Base-by-base conservation (phyloP, 441 rosid species). In the Macaranga tanarius region DNA sequence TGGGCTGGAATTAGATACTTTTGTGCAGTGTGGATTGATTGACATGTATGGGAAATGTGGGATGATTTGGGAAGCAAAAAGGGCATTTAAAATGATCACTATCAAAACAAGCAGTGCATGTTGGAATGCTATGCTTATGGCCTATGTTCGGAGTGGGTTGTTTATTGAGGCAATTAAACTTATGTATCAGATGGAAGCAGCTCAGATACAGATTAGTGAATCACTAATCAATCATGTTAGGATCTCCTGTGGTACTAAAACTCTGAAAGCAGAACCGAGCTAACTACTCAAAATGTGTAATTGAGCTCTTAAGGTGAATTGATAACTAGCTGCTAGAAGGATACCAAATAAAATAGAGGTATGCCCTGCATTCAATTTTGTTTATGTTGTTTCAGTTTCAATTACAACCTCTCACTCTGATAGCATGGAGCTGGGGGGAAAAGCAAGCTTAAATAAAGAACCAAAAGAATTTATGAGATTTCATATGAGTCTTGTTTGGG, bases 1-100 rank as follows among this genome's bases (percentile, higher is more conserved):
- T 38, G 89, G 90, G 63, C 45, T 87, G 28, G 89, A 86, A 48
- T 75, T 75, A 0, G 80, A 85, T 56, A 64, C 61, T 25, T 72
- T 73, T 59, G 79, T 90, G 63, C 79, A 60, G 67, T 76, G 88
- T 31, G 83, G 88, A 74, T 70, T 90, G 76, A 81, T 92, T 69
- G 84, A 85, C 73, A 86, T 90, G 93, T 88, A 92, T 79, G 86
- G 87, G 15, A 86, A 86, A 74, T 78, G 79, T 71, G 81, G 88
- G 57, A 69, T 81, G 68, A 74, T 85, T 64, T 72, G 71, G 79
- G 85, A 88, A 44, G 90, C 93, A 0, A 70, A 87, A 65, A 79
- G 72, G 51, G 83, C 71, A 20, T 91, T 86, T 69, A 74, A 81
- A 60, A 57, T 69, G 75, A 75, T 77, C 6, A 66, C 62, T 17